A percentile compares a stretch with the other conserved stretches of the same genome.
These are phyloP conservation scores for Tetrapisispora fleetii DNA, from an alignment of 805 yeast genomes.

Conservation along the genomic window DNA sequence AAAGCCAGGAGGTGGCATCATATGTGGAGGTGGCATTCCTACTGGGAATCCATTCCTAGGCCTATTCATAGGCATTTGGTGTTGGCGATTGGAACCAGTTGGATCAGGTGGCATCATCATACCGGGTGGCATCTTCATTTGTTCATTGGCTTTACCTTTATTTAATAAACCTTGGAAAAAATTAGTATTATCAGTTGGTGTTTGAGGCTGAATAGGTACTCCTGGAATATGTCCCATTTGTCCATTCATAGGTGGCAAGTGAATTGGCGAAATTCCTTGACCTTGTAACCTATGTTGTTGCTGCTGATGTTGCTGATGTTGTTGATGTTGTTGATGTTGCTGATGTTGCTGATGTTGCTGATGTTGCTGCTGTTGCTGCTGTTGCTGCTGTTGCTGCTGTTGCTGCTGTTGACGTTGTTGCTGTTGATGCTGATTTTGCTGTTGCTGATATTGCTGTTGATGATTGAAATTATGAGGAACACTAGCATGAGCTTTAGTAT, in stretches of 20 bases:
- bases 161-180: constrained; percentile 26
- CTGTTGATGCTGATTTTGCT: neutral
- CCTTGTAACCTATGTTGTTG: constrained; percentile 7
- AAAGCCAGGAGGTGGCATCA: constrained; percentile 17
- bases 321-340: neutral
- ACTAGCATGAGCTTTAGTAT: neutral
- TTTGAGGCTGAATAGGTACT: constrained; percentile 1
- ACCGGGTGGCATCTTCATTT: constrained; percentile 8
- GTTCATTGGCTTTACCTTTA: constrained; percentile 16
- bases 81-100: neutral
- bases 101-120: constrained; percentile 4
- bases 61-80: constrained; percentile 9
- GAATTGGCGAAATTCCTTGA: neutral
- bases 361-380: neutral
- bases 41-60: constrained; percentile 12
- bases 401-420: neutral
- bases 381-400: neutral
- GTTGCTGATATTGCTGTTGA: neutral
- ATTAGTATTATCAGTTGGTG: constrained; percentile 14
- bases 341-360: neutral
- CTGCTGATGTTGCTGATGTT: neutral
- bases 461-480: neutral
- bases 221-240: neutral
- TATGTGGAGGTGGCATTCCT: constrained; percentile 16
- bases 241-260: neutral